Base-by-base conservation (phyloP, 768 basidiomycete genomes). In the Ephemerocybe angulata region DNA sequence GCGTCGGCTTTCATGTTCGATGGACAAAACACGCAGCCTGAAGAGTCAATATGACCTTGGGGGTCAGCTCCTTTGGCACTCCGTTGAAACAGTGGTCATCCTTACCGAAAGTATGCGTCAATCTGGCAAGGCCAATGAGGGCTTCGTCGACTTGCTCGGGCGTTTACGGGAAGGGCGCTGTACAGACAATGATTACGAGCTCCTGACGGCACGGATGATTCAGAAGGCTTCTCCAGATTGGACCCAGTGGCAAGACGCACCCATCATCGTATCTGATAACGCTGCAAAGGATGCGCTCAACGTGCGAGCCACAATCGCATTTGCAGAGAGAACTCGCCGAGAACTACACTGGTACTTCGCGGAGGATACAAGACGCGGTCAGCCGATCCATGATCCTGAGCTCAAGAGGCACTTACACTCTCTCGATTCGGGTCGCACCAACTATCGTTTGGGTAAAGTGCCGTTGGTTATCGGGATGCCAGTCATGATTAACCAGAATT, bases 401-500 rank as follows among this genome's bases (percentile, higher is more conserved):
- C 24, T 50, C 3, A n/a, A 22, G n/a, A n/a, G 35, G 3, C 48
- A 17, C 8, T 19, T 35, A 7, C 29, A 1, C n/a, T 47, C 4
- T 0, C 1, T 71, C 3, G 53, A 63, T 52, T 69, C 70, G 0
- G 70, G 70, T 1, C 24, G 51, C 10, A 73, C 70, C 6, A 60
- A 64, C 1, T 68, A 72, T 12, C 46, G 67, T 0, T 58, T 75
- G 0, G 68, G 71, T 0, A 54, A 59, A 8, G 48, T 76, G 1
- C 76, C 73, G 0, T 42, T 78, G 0, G 69, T 67, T 0, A 62
- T 69, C 4, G 75, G 74, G 0, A 76, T 77, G 73, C 73, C 72
- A 0, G 70, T 77, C 0, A 63, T 76, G 46, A 55, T 77, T 0
- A 52, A 62, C 0, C 63, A 70, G n/a, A 78, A 76, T 47, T 74